phyloP scores from a whole-genome alignment of 164 flowering plant species.

The Buxus sempervirens region DNA sequence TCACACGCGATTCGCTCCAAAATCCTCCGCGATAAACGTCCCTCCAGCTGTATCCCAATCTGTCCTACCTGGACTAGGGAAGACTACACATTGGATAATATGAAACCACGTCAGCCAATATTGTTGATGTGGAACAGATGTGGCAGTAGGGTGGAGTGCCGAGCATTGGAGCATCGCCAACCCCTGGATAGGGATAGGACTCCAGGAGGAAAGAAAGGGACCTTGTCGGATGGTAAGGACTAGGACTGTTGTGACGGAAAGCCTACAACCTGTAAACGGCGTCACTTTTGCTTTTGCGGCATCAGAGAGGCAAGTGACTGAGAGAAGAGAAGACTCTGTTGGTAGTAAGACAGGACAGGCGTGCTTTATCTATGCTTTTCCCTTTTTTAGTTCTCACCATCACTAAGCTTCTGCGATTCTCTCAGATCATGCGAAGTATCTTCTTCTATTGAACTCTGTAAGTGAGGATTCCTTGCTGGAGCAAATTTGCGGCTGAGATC shows the following conservation, averaged over 20 bases:
- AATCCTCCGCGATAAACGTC: too few species aligned
- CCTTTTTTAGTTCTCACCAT: not conserved
- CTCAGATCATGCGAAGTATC: not conserved
- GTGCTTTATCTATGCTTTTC: constrained; percentile 4
- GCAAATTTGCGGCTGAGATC: not conserved
- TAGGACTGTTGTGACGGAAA: constrained; percentile 7
- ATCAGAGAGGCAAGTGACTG: not conserved
- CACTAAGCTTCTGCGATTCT: not conserved
- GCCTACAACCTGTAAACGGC: constrained; percentile 12
- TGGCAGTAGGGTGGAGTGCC: constrained; percentile 1
- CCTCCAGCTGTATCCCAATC: too few species aligned
- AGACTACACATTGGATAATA: too few species aligned
- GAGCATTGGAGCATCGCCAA: too few species aligned
- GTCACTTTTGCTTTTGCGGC: constrained; percentile 16
- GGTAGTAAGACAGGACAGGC: constrained; percentile 3
- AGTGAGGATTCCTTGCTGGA: not conserved
- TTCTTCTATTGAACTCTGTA: not conserved
- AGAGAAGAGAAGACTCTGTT: not conserved
- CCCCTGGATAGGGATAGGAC: not conserved
- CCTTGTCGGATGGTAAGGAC: constrained; percentile 1
- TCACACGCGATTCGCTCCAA: too few species aligned
- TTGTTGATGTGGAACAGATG: not conserved
- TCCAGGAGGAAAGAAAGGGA: not conserved
- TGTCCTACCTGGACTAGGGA: too few species aligned
- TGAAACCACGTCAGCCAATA: too few species aligned